Base-by-base conservation (phyloP, 2,329 filamentous ascomycete species). In the Metarhizium anisopliae region DNA sequence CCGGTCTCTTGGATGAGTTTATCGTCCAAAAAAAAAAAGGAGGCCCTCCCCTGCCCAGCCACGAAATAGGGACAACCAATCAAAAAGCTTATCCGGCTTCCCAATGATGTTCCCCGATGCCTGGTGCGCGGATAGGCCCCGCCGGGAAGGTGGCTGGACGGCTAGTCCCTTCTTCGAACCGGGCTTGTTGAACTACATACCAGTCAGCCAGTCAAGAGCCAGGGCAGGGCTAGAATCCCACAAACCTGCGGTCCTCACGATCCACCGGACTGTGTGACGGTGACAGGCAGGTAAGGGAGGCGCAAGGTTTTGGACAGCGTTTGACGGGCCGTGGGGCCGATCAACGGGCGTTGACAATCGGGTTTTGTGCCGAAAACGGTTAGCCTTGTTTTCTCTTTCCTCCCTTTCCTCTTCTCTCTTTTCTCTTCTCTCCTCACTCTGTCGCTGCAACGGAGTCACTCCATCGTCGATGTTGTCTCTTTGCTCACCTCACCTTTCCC, bases 361-460 rank as follows among this genome's bases (percentile, higher is more conserved):
- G 1, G 25, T 25, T 25, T 25, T 35, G 32, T 35, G 6, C 10
- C 6, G 7, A 16, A 20, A 20, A 16, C 20, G 51, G 51, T 52
- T 61, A 54, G 59, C 52, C 51, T 59, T 58, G 61, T 64, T 61
- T 43, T 55, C 61, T 64, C 62, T 63, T 64, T 38, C 20, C 54
- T 18, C 25, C 25, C 35, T 45, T 62, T 38, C 14, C 54, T 18
- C 25, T 30, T 35, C 18, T 32, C 10, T 50, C 50, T 40, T 38
- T 30, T 30, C 50, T 52, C 42, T 47, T 53, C 40, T 38, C 25
- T 54, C 35, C 25, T 38, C 25, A 14, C 2, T 42, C 45, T 32
- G 30, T 50, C 56, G 47, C 25, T 38, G 38, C 38, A 40, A 14
- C 8, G 5, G 38, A 5, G 38, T 40, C 38, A 16, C 11, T 40